Base-by-base conservation (phyloP, 768 basidiomycete species). In the Russula abietina region DNA sequence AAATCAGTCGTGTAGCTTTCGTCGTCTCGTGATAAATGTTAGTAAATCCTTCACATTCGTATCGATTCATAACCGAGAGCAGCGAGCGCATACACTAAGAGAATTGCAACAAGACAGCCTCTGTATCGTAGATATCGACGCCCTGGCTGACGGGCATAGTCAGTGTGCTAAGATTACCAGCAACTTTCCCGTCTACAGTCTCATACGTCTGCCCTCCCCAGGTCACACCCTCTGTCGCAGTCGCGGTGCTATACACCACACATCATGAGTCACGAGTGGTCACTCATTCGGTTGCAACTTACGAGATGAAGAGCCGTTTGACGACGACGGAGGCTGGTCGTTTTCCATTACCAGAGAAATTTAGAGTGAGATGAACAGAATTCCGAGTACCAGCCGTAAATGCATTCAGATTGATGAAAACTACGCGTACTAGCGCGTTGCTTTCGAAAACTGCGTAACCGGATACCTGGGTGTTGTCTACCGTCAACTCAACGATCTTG, bases 361-460 rank as follows among this genome's bases (percentile, higher is more conserved):
- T 30, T n/a, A 59, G 36, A 16, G 26, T 24, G 19, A 64, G 48
- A 39, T 60, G 64, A 17, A 45, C 45, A 26, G 39, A 60, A 32
- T 56, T 33, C 24, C 66, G 57, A 4, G 55, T 30, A 11, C 56
- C 65, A 50, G 49, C 45, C 24, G 33, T 36, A 53, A 26, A 87
- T 5, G 85, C 82, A 32, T 80, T 69, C 0, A 78, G 80, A 68
- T 88, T 85, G 70, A 88, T 80, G 64, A 89, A 79, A 1, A 86
- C 71, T 1, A 81, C 82, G 33, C 81, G 79, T 12, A 65, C 73
- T 52, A 88, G 72, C 0, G 16, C 54, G 1, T 69, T 73, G 10
- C 72, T 67, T 67, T 85, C 84, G 69, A 80, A 88, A 61, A 84
- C 79, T 2, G 81, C 87, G 68, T 88, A 88, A 36, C 83, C 87